Conservation (phyloP, 2,329 filamentous ascomycete species). For the Teratosphaeria gauchensis region DNA sequence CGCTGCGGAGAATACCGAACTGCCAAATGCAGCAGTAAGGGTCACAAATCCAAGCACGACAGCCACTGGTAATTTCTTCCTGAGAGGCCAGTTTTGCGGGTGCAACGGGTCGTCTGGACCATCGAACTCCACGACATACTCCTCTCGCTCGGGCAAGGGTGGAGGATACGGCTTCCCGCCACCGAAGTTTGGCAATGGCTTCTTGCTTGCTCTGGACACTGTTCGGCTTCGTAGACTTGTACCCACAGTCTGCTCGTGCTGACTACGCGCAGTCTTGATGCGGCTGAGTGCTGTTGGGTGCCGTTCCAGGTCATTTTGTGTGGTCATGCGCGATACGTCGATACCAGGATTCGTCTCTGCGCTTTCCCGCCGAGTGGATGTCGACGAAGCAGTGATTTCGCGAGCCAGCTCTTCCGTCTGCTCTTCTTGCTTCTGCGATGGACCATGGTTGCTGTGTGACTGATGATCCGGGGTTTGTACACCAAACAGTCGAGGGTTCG, state of each 20-base stretch:
- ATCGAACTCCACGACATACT: conserved; percentile 71
- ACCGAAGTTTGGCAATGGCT: conserved; percentile 58
- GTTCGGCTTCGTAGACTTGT: conserved; percentile 30
- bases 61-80: conserved; percentile 63
- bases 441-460: conserved; percentile 19
- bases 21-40: conserved; percentile 57
- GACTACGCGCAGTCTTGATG: conserved; percentile 59
- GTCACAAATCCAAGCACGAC: conserved; percentile 65
- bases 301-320: conserved; percentile 53
- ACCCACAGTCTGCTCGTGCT: conserved; percentile 62
- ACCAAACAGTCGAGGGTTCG: conserved; percentile 33
- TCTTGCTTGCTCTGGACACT: conserved; percentile 43
- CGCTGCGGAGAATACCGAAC: conserved; percentile 42
- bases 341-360: conserved; percentile 29
- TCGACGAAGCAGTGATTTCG: conserved; percentile 24
- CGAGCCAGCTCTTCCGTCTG: conserved; percentile 24
- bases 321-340: conserved; percentile 52
- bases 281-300: conserved; percentile 60
- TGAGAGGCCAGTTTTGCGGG: conserved; percentile 78
- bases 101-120: conserved; percentile 75
- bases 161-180: conserved; percentile 40
- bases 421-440: conserved; percentile 12
- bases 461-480: not conserved
- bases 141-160: conserved; percentile 30
- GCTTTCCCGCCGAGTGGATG: conserved; percentile 31